A percentile compares a stretch with the other conserved stretches of the same genome.
phyloP scores from a whole-genome alignment of 2,329 filamentous ascomycete species.

The Colletotrichum orbiculare region DNA sequence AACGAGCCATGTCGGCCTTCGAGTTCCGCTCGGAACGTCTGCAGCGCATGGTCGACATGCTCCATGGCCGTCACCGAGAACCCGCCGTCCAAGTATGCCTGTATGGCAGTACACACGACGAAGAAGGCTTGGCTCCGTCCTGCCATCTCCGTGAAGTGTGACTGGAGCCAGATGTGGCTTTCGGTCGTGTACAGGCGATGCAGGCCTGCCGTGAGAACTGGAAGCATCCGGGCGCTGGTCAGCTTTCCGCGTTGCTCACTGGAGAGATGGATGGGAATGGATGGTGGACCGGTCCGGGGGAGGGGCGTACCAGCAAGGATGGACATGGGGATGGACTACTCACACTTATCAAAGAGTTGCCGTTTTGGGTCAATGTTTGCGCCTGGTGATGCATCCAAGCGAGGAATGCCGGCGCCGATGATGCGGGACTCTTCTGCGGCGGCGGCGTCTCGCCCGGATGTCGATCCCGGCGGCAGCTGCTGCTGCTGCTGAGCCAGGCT shows the following conservation, averaged over 20 bases:
- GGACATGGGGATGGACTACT: background rate
- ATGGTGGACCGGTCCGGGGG: background rate
- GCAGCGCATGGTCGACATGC: conserved; percentile 32
- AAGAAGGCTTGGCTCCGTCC: conserved; percentile 25
- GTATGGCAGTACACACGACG: conserved; percentile 31
- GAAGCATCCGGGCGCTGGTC: background rate
- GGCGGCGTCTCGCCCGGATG: too few species aligned
- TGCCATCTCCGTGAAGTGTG: conserved; percentile 30
- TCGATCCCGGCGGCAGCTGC: background rate
- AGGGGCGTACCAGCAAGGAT: background rate
- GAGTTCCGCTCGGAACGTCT: conserved; percentile 35
- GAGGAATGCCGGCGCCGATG: background rate
- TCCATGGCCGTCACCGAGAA: conserved; percentile 35
- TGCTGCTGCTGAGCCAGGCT: background rate
- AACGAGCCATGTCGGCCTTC: conserved; percentile 21
- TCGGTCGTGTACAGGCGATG: conserved; percentile 33
- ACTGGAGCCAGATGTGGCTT: conserved; percentile 25
- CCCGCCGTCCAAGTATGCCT: conserved; percentile 33
- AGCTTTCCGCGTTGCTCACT: background rate
- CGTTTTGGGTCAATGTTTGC: conserved; percentile 14
- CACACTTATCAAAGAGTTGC: conserved; percentile 29
- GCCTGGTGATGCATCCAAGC: conserved; percentile 5
- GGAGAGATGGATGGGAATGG: background rate
- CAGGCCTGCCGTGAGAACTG: conserved; percentile 30
- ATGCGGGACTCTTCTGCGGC: too few species aligned